These are phyloP conservation scores for Pseudopyrenochaeta lycopersici DNA, from an alignment of 2,329 filamentous ascomycete species.

Conservation along the genomic window DNA sequence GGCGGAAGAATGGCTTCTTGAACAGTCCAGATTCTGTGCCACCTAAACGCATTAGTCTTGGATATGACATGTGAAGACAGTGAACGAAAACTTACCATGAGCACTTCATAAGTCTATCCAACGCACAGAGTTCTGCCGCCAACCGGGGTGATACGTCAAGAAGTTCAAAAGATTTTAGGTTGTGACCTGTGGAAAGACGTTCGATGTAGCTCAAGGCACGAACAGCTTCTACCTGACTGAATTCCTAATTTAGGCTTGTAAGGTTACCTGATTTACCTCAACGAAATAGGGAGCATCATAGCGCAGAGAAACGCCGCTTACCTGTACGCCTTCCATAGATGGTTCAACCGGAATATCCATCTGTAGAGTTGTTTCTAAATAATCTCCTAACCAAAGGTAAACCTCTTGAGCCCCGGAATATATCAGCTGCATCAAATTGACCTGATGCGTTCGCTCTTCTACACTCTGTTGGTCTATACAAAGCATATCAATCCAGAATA, in stretches of 20 bases:
- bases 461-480: slow-evolving; percentile 3
- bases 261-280: not conserved
- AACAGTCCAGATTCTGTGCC: slow-evolving; percentile 1
- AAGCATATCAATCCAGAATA: slow-evolving; percentile 5
- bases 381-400: not conserved
- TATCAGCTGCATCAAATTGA: slow-evolving; percentile 1
- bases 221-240: not conserved
- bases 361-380: not conserved
- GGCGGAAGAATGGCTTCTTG: not conserved
- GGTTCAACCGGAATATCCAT: not conserved
- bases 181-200: not conserved
- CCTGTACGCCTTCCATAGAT: not conserved
- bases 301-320: not conserved
- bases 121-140: not conserved
- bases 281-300: not conserved
- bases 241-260: not conserved
- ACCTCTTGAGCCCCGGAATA: not conserved
- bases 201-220: not conserved
- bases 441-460: slow-evolving; percentile 1
- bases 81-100: not conserved
- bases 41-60: not conserved
- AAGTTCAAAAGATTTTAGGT: not conserved
- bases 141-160: not conserved
- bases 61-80: not conserved
- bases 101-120: not conserved